Conservation (phyloP, 2,329 filamentous ascomycete species). For the Ophioceras dolichostomum region DNA sequence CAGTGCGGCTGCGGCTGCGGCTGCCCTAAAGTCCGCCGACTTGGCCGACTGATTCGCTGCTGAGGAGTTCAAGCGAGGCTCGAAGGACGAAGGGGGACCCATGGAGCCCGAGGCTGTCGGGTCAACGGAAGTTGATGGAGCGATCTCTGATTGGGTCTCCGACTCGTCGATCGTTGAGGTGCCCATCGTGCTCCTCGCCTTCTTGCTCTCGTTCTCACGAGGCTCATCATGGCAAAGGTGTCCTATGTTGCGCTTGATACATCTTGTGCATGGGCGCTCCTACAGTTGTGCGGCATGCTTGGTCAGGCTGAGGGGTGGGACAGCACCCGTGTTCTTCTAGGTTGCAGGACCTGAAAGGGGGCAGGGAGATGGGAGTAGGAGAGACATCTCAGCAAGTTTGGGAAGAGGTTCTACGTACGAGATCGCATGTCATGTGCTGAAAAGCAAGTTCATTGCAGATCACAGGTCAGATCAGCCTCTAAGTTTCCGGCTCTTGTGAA, state of each 20-base stretch:
- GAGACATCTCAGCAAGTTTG: too few species aligned
- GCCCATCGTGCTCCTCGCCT: constrained; percentile 55
- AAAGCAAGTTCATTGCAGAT: too few species aligned
- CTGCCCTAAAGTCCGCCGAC: constrained; percentile 26
- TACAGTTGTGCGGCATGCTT: too few species aligned
- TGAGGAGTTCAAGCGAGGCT: constrained; percentile 14
- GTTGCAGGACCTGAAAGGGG: too few species aligned
- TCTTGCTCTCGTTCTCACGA: constrained; percentile 71
- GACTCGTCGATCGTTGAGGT: constrained; percentile 49
- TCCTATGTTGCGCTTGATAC: constrained; percentile 96
- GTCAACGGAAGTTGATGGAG: constrained; percentile 39
- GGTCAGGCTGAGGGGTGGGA: too few species aligned
- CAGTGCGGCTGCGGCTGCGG: constrained; percentile 27
- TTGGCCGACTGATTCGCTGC: constrained; percentile 25
- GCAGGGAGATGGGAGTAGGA: too few species aligned
- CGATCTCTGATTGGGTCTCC: constrained; percentile 37
- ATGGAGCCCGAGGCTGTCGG: constrained; percentile 41
- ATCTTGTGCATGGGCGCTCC: constrained; percentile 94
- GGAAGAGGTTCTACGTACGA: constrained; percentile 47
- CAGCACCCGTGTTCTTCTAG: too few species aligned
- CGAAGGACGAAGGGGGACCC: constrained; percentile 33
- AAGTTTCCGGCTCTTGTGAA: too few species aligned
- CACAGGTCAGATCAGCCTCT: too few species aligned
- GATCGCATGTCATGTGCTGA: constrained; percentile 87
- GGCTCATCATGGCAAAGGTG: constrained; percentile 98